These are phyloP conservation scores for Alternaria incomplexa DNA, from an alignment of 2,329 filamentous ascomycete species.

Conservation along the genomic window DNA sequence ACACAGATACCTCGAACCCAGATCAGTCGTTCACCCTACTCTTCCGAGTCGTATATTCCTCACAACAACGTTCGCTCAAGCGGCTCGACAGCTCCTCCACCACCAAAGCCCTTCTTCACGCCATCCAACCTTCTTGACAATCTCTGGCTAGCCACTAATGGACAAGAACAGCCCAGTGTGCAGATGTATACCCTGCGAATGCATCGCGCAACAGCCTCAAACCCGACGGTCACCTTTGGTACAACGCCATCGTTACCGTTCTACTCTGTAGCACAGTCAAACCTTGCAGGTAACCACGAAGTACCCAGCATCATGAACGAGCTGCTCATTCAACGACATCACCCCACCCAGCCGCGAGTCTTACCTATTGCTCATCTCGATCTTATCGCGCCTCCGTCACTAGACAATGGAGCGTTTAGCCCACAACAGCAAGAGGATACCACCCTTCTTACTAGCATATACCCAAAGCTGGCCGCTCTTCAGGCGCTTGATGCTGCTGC, in stretches of 20 bases:
- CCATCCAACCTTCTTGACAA: constrained; percentile 67
- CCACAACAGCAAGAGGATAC: constrained; percentile 40
- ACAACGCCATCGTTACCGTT: constrained; percentile 72
- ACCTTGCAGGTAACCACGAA: constrained; percentile 54
- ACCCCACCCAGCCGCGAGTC: constrained; percentile 47
- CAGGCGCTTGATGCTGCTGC: constrained; percentile 54
- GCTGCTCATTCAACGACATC: constrained; percentile 47
- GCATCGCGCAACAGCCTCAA: constrained; percentile 53
- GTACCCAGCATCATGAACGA: constrained; percentile 57
- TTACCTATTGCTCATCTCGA: constrained; percentile 49
- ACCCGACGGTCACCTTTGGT: constrained; percentile 64
- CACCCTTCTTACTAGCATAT: constrained; percentile 50
- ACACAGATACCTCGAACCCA: constrained; percentile 67
- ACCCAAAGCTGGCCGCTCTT: constrained; percentile 56
- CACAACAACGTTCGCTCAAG: constrained; percentile 44
- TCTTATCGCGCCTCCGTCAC: constrained; percentile 46
- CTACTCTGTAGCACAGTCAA: constrained; percentile 70
- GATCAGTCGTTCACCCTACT: constrained; percentile 71
- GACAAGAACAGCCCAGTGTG: constrained; percentile 59
- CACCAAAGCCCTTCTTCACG: constrained; percentile 47
- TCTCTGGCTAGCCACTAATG: constrained; percentile 73
- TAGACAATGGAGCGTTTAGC: constrained; percentile 33
- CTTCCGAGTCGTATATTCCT: constrained; percentile 55
- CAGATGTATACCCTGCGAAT: constrained; percentile 49
- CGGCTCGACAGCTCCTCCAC: constrained; percentile 22